Conservation (phyloP, 1,284 basidiomycete species). For the Stereum hirsutum region DNA sequence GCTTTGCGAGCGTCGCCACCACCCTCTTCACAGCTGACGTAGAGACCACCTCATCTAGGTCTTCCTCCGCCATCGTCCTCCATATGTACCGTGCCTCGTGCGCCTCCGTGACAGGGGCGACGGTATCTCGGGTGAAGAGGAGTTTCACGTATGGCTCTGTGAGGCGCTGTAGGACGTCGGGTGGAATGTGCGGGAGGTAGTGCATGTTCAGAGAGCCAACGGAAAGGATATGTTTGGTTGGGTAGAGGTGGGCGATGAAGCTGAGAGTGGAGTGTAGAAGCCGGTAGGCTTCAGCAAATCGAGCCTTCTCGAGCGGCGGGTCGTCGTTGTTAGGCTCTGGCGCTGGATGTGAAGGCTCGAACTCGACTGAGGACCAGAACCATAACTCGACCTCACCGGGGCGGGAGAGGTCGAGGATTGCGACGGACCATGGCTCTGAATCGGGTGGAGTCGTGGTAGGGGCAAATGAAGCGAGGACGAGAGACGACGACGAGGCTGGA, state of each 20-base stretch:
- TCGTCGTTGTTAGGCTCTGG: neutral
- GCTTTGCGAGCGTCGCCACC: neutral
- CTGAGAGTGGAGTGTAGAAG: slow-evolving; percentile 4
- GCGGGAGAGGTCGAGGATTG: slow-evolving; percentile 2
- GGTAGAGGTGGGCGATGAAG: neutral
- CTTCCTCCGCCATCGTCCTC: neutral
- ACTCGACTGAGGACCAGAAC: slow-evolving; percentile 9
- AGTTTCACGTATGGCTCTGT: slow-evolving; percentile 2
- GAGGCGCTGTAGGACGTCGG: neutral
- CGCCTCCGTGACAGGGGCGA: neutral
- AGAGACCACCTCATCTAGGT: slow-evolving; percentile 7
- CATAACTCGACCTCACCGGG: slow-evolving; percentile 1
- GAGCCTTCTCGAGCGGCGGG: neutral
- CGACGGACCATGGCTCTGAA: slow-evolving; percentile 2
- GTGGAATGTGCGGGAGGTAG: slow-evolving; percentile 1
- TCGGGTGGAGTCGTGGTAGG: neutral
- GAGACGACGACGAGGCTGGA: neutral
- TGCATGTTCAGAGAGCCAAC: slow-evolving; percentile 6
- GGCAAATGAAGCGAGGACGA: slow-evolving; percentile 5
- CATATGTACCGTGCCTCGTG: slow-evolving; percentile 2
- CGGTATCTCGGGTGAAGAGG: slow-evolving; percentile 3
- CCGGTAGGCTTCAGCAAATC: slow-evolving; percentile 2
- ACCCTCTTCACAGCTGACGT: slow-evolving; percentile 2
- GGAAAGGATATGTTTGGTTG: slow-evolving; percentile 1
- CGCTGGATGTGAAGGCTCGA: too few relatives aligned